A percentile compares a stretch with the other conserved stretches of the same genome.
Conservation (phyloP, 805 yeast species). For the Candida multigemmis region DNA sequence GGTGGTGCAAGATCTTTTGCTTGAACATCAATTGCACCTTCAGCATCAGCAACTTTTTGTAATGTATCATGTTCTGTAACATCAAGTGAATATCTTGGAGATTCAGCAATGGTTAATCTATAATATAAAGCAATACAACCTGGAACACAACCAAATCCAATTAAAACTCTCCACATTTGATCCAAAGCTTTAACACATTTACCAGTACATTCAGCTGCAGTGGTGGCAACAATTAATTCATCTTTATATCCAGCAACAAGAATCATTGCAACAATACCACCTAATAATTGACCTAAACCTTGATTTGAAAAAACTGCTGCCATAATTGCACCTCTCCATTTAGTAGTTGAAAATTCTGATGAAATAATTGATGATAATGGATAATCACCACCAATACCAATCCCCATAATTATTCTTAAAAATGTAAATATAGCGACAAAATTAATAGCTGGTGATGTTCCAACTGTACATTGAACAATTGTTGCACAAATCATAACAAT, state of each 20-base stretch:
- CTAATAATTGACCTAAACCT: slow-evolving; percentile 91
- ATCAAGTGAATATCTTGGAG: slow-evolving; percentile 85
- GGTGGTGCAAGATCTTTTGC: slow-evolving; percentile 46
- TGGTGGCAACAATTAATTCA: slow-evolving; percentile 43
- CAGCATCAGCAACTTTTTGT: slow-evolving; percentile 44
- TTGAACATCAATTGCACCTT: slow-evolving; percentile 28
- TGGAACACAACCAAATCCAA: slow-evolving; percentile 89
- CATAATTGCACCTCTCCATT: slow-evolving; percentile 98
- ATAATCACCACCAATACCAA: slow-evolving; percentile 97
- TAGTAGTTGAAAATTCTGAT: slow-evolving; percentile 86
- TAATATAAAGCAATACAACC: slow-evolving; percentile 78
- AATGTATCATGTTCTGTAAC: slow-evolving; percentile 52
- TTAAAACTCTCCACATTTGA: slow-evolving; percentile 88
- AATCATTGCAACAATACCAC: slow-evolving; percentile 75
- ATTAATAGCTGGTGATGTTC: slow-evolving; percentile 60
- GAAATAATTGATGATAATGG: slow-evolving; percentile 91
- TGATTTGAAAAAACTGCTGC: slow-evolving; percentile 95
- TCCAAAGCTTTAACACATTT: slow-evolving; percentile 73
- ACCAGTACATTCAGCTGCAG: slow-evolving; percentile 52
- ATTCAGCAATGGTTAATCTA: slow-evolving; percentile 91
- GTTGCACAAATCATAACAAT: slow-evolving; percentile 79
- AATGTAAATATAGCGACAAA: slow-evolving; percentile 68
- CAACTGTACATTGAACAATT: slow-evolving; percentile 66
- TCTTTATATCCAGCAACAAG: slow-evolving; percentile 71
- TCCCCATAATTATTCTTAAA: slow-evolving; percentile 84